These are phyloP conservation scores for Podospora pseudoanserina DNA, from an alignment of 495 filamentous ascomycete genomes.

Conservation along the genomic window DNA sequence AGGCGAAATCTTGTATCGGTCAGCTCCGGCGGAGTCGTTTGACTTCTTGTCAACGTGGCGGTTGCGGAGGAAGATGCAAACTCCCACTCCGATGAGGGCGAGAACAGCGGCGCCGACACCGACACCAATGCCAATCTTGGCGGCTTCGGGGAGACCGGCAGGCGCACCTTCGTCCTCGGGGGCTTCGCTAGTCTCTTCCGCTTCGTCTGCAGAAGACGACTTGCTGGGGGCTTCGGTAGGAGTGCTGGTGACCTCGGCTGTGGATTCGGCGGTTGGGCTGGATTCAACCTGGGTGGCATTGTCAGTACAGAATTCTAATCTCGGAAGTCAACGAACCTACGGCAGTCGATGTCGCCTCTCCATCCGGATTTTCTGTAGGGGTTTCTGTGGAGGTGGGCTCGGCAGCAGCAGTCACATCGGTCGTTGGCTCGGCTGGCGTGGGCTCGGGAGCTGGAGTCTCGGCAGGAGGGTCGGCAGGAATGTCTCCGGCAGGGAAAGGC, in stretches of 20 bases:
- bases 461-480: background rate
- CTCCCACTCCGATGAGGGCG: conserved; percentile 27
- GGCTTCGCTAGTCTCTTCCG: conserved; percentile 12
- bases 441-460: conserved; percentile 1
- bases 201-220: conserved; percentile 19
- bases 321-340: background rate
- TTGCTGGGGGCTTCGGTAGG: conserved; percentile 9
- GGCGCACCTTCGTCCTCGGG: background rate
- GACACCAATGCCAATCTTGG: conserved; percentile 44
- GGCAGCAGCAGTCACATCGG: background rate
- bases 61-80: conserved; percentile 32
- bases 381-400: conserved; percentile 2
- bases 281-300: background rate
- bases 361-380: background rate
- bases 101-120: conserved; percentile 36
- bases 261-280: conserved; percentile 5
- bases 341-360: background rate
- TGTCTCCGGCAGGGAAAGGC: background rate
- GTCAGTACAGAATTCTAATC: background rate
- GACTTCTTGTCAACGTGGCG: conserved; percentile 20
- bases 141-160: conserved; percentile 31
- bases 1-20: conserved; percentile 41
- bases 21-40: background rate
- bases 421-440: background rate
- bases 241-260: conserved; percentile 15